Base-by-base conservation (phyloP, 352 stramenopile species). In the Blastocystis sp. region DNA sequence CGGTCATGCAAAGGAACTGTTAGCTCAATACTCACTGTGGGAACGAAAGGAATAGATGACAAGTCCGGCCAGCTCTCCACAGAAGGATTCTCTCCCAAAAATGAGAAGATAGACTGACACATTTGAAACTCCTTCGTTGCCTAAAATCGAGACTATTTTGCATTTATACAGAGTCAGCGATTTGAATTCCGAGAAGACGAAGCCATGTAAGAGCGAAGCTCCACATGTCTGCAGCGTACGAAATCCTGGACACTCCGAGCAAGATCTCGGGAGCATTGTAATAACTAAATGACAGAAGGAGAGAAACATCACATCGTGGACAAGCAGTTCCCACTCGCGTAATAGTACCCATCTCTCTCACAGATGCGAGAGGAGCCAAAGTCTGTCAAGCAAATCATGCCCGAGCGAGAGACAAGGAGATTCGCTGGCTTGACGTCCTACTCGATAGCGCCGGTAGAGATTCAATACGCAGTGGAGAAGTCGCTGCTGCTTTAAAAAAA, bases 241-340 rank as follows among this genome's bases (percentile, higher is more conserved):
- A 54, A 18, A 85, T 30, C 26, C 24, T 13, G 13, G n/a, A 34
- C 30, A 85, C 7, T n/a, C 73, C 73, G 4, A 85, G 56, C 8
- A 85, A 34, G 20, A 85, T 85, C 20, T 85, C 73, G 20, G 73
- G 73, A 68, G 73, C 73, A 45, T 85, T 85, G 73, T 53, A 85
- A 24, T 65, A 85, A 26, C 73, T 85, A 26, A 1, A 43, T 30
- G 65, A 68, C 1, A 18, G 30, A 68, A 53, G 11, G 41, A 41
- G 5, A 16, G 9, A 24, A 85, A 43, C n/a, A 8, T 5, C 34
- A 85, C 73, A 85, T 26, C 20, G 73, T 85, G 3, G 73, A 85
- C 26, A 85, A 9, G 47, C 73, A 85, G 30, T 55, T 85, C 53
- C 39, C 30, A 13, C 8, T 68, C 13, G 30, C 9, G 16, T 18